These are phyloP conservation scores for Ceraceosorus guamensis DNA, from an alignment of 1,284 basidiomycete genomes.

Conservation along the genomic window DNA sequence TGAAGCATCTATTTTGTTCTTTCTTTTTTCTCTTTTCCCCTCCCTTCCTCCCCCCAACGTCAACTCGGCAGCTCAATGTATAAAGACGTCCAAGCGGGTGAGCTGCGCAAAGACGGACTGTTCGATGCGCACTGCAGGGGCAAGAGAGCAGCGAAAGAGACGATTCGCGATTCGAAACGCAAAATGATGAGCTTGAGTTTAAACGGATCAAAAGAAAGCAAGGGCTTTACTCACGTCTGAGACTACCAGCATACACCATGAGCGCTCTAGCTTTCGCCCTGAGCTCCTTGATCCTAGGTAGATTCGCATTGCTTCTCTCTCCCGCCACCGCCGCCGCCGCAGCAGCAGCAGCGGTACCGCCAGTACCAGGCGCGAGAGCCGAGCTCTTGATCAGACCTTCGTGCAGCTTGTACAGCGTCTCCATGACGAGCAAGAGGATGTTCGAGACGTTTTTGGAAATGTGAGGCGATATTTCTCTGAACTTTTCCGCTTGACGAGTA, in stretches of 20 bases:
- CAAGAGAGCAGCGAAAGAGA: not conserved
- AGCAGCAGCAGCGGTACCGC: not conserved
- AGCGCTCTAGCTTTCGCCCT: constrained; percentile 40
- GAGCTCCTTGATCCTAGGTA: constrained; percentile 38
- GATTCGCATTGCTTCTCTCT: not conserved
- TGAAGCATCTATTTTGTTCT: not conserved
- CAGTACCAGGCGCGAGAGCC: constrained; percentile 10
- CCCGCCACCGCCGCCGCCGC: too few relatives aligned
- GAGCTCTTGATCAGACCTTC: constrained; percentile 40
- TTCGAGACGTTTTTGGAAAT: constrained; percentile 82
- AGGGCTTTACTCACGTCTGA: constrained; percentile 19
- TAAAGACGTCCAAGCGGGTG: constrained; percentile 35
- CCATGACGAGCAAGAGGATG: constrained; percentile 89
- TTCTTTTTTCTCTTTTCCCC: not conserved
- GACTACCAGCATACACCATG: constrained; percentile 48
- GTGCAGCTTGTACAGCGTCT: constrained; percentile 61
- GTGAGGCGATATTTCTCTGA: constrained; percentile 74
- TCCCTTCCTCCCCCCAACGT: not conserved
- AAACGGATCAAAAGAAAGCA: not conserved
- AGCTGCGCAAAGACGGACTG: constrained; percentile 46
- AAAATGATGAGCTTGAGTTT: too few relatives aligned
- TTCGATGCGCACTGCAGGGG: constrained; percentile 34
- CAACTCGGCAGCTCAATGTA: constrained; percentile 3
- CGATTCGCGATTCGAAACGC: too few relatives aligned
- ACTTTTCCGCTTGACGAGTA: constrained; percentile 70